Percentiles rank a stretch among this genome's conserved stretches.
phyloP scores from a whole-genome alignment of 768 basidiomycete species.

The Podaxis mareebaensis region DNA sequence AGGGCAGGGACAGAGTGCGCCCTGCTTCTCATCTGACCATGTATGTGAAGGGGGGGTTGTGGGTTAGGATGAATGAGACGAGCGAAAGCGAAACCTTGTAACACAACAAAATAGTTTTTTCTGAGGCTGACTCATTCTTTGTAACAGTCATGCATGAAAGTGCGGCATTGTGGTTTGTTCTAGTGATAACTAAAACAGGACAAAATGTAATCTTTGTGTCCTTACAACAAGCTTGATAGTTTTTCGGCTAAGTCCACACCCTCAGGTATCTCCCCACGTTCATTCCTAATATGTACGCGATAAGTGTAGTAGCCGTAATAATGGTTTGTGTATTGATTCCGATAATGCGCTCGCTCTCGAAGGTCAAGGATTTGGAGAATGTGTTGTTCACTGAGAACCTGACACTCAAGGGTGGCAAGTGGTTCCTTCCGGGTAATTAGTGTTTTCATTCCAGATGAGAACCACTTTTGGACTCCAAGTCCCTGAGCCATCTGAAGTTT shows the following conservation, averaged over 20 bases:
- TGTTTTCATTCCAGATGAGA: conserved; percentile 3
- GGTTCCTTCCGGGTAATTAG: conserved; percentile 3
- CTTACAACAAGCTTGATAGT: too few species aligned
- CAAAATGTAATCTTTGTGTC: too few species aligned
- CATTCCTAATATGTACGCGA: neutral
- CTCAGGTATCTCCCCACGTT: too few species aligned
- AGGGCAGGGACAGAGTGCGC: conserved; percentile 41
- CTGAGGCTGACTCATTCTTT: too few species aligned
- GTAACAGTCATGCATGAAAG: too few species aligned
- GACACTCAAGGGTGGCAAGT: neutral
- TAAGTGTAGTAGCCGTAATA: neutral
- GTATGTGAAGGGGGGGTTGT: conserved; percentile 46
- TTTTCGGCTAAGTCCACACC: too few species aligned
- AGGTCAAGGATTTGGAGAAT: conserved; percentile 11
- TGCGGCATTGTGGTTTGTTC: too few species aligned
- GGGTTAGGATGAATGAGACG: conserved; percentile 35
- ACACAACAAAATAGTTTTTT: too few species aligned
- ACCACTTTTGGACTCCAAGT: conserved; percentile 8
- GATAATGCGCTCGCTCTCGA: conserved; percentile 12
- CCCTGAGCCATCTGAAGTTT: conserved; percentile 13
- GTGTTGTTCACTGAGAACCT: neutral
- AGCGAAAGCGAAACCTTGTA: neutral
- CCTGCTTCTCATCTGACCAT: conserved; percentile 41
- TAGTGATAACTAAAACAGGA: too few species aligned
- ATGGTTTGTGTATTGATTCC: neutral